These are phyloP conservation scores for Auriscalpium vulgare DNA, from an alignment of 768 basidiomycete species.

Conservation along the genomic window DNA sequence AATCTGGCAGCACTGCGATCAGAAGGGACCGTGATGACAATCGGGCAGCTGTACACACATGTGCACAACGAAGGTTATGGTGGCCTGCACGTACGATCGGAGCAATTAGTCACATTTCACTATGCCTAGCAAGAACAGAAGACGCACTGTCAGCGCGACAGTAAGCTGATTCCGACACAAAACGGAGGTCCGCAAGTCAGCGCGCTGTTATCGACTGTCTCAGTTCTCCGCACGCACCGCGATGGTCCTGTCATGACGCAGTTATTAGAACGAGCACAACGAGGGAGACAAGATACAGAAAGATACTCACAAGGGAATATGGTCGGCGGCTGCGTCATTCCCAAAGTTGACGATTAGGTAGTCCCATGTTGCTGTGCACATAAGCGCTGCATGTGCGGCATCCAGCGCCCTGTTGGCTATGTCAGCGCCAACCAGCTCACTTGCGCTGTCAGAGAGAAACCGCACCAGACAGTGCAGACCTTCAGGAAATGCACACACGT, in stretches of 20 bases:
- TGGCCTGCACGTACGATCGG: not conserved
- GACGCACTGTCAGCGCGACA: slow-evolving; percentile 4
- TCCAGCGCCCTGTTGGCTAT: slow-evolving; percentile 2
- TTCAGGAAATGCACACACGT: no score
- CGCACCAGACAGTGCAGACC: not conserved
- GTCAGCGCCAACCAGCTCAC: not conserved
- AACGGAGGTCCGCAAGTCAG: no score
- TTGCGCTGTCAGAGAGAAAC: not conserved
- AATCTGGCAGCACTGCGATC: not conserved
- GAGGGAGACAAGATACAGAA: no score
- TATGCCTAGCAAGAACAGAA: no score
- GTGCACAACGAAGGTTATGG: slow-evolving; percentile 1
- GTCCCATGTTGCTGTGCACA: slow-evolving; percentile 5
- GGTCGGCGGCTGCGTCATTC: not conserved
- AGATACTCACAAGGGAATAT: slow-evolving; percentile 1
- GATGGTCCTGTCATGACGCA: no score
- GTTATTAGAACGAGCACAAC: no score
- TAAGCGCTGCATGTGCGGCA: not conserved
- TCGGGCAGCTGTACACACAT: not conserved
- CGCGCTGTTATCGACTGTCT: no score
- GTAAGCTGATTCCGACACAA: not conserved
- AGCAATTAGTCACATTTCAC: no score
- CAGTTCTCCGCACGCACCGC: no score
- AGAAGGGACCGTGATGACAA: not conserved
- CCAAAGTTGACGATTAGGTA: slow-evolving; percentile 7